phyloP scores from a whole-genome alignment of 2,329 filamentous ascomycete genomes.

The Phialophora tarda region DNA sequence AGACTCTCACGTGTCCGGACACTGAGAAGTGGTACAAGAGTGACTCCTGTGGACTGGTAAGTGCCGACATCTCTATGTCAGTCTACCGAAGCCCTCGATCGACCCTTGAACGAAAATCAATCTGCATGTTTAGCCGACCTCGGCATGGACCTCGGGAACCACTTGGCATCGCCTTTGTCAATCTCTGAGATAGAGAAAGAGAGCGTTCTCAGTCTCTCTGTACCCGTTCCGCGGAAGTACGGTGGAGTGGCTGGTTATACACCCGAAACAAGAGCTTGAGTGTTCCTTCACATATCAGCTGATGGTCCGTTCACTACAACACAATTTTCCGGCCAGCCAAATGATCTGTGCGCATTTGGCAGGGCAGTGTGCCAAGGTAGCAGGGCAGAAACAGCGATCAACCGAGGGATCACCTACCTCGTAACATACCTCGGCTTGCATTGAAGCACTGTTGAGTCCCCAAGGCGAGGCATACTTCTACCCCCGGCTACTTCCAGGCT shows the following conservation, averaged over 20 bases:
- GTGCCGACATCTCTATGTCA: neutral
- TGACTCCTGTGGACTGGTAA: neutral
- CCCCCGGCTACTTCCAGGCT: neutral
- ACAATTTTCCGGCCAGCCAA: neutral
- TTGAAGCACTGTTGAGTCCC: neutral
- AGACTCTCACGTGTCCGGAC: neutral
- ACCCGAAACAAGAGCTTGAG: neutral
- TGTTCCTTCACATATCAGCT: neutral
- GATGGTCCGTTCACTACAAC: neutral
- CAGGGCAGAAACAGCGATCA: neutral
- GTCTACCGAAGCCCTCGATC: neutral
- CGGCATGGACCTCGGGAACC: neutral
- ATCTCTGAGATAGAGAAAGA: neutral
- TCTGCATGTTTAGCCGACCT: neutral
- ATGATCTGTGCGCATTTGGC: neutral
- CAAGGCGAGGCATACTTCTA: neutral
- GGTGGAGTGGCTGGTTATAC: neutral
- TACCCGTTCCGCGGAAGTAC: neutral
- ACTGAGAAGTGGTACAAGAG: neutral
- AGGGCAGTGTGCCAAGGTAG: neutral
- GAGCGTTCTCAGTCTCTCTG: neutral
- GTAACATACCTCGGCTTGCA: neutral
- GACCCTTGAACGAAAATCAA: neutral
- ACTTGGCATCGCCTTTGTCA: neutral
- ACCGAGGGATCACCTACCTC: neutral